phyloP scores from a whole-genome alignment of 441 rosid species.

The Syzygium syzygioides region DNA sequence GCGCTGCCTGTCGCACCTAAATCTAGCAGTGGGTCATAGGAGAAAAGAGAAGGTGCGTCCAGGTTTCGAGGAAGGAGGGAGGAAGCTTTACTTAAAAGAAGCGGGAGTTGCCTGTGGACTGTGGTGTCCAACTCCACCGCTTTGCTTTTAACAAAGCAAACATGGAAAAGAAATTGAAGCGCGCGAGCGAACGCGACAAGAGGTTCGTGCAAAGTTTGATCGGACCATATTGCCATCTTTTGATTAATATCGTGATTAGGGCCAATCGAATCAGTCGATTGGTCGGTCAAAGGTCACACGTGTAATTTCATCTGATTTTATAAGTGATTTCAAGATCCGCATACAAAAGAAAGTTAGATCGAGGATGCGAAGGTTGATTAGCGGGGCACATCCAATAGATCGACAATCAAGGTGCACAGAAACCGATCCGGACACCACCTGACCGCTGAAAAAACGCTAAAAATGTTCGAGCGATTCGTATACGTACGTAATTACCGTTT shows the following conservation, averaged over 20 bases:
- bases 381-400: background rate
- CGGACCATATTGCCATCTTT: background rate
- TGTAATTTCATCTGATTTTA: background rate
- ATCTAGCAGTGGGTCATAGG: background rate
- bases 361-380: background rate
- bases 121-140: background rate
- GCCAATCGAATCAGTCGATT: background rate
- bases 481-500: accelerated
- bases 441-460: too few species aligned
- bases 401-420: background rate
- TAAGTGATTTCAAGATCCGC: background rate
- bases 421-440: too few species aligned
- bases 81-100: background rate
- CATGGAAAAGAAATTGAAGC: background rate
- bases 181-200: background rate
- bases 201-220: background rate
- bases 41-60: background rate
- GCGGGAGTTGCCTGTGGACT: background rate
- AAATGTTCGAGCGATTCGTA: accelerated
- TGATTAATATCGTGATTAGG: background rate
- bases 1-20: background rate
- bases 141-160: background rate
- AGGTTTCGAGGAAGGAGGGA: background rate
- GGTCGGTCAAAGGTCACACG: background rate
- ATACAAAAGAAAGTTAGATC: background rate